Evolutionary conservation across 352 stramenopile genomes (phyloP).

Genomic region (Aphanomyces astaci): DNA sequence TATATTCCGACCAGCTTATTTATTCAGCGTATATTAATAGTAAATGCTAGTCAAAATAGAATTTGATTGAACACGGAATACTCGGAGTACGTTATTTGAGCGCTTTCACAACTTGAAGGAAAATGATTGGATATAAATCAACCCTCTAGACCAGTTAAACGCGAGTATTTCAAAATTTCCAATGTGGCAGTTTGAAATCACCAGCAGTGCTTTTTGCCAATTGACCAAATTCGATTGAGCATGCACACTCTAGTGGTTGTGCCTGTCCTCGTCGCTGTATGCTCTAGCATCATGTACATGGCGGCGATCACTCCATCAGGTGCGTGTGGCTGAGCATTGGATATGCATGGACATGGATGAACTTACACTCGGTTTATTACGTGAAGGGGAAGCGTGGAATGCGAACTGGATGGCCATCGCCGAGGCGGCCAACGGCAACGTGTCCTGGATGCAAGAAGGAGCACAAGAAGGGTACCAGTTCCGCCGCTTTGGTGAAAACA

Average conservation of each 20-base stretch:
- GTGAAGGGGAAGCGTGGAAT: slow-evolving; percentile 3
- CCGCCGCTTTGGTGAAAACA: slow-evolving; percentile 46
- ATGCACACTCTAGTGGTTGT: slow-evolving; percentile 20
- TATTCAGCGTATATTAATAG: too few species aligned
- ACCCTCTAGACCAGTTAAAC: not conserved
- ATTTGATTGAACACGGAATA: too few species aligned
- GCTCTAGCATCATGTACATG: slow-evolving; percentile 9
- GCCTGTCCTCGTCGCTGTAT: slow-evolving; percentile 6
- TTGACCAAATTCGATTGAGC: not conserved
- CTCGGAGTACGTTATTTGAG: too few species aligned
- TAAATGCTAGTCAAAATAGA: too few species aligned
- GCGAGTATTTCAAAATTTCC: not conserved
- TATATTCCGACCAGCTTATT: too few species aligned
- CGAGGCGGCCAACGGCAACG: not conserved
- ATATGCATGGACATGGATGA: too few species aligned
- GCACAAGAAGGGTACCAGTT: slow-evolving; percentile 26
- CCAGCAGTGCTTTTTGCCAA: too few species aligned
- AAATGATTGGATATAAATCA: not conserved
- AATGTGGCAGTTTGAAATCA: not conserved
- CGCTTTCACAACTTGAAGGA: not conserved
- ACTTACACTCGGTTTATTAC: too few species aligned
- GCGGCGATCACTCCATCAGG: not conserved
- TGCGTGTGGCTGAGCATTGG: too few species aligned
- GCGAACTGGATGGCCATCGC: slow-evolving; percentile 5
- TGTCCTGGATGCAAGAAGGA: slow-evolving; percentile 66